Evolutionary conservation across 2,329 filamentous ascomycete species (phyloP), one percentile per base, ranked within the genome.

Genomic region (Fusarium nygamai): DNA sequence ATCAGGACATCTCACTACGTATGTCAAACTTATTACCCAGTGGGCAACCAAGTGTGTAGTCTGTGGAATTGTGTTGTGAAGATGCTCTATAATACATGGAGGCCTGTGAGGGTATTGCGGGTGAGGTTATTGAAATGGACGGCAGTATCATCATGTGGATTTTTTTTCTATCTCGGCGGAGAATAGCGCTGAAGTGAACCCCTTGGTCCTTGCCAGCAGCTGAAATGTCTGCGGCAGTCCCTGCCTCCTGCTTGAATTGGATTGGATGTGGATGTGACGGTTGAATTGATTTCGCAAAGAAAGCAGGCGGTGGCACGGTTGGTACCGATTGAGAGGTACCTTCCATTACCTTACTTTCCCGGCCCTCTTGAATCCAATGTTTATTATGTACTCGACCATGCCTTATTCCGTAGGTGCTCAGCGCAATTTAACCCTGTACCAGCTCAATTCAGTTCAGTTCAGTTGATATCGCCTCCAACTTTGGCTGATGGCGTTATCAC

Each of bases 121-220:
- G 27, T 39, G 41, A 36, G 46, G 27, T 29, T 60, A 61, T 47
- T 47, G 53, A 60, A 61, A 47, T 47, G 27, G 27, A 22, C 17
- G 34, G 53, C 17, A 29, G 50, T 33, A 63, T 56, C 31, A 64
- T 53, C 31, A 34, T 44, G 43, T 67, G 44, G 38, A 41, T 34
- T 39, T 36, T 11, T 31, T 33, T 59, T 69, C 36, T 13, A 33
- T 66, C 61, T 57, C 57, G 67, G 71, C 71, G 71, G 57, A 62
- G 58, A 62, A 59, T 58, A 57, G 61, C 71, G 71, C 63, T 73
- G 58, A 60, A 54, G 44, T 56, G 53, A 48, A 61, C 61, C 71
- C 71, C 67, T 74, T 67, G 56, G 59, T 47, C 22, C 20, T 48
- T 59, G 38, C 38, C 54, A 33, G 41, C 36, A 53, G 39, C 46